phyloP scores from a whole-genome alignment of 306 rosid genomes.

The Castanospermum australe region DNA sequence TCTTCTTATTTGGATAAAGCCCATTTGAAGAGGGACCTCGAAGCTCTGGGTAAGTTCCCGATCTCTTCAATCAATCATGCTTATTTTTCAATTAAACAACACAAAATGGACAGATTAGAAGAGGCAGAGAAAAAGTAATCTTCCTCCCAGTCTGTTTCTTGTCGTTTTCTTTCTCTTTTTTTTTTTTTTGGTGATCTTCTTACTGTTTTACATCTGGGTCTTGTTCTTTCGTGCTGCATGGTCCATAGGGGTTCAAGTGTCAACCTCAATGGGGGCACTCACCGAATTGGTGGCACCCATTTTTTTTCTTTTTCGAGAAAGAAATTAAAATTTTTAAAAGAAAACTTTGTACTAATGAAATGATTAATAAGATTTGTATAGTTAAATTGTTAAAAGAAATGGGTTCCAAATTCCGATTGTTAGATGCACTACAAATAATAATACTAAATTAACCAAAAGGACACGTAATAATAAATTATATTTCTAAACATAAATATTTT shows the following conservation, averaged over 20 bases:
- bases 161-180: neutral
- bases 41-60: slow-evolving; percentile 62
- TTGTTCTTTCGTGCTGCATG: too few relatives aligned
- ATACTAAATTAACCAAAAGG: too few relatives aligned
- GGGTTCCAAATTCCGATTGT: too few relatives aligned
- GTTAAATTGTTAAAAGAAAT: too few relatives aligned
- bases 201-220: neutral
- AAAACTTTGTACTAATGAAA: too few relatives aligned
- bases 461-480: too few relatives aligned
- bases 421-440: too few relatives aligned
- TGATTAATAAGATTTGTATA: too few relatives aligned
- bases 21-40: slow-evolving; percentile 72
- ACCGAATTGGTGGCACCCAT: neutral
- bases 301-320: too few relatives aligned
- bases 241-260: neutral
- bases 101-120: neutral
- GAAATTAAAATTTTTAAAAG: too few relatives aligned
- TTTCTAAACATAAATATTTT: too few relatives aligned
- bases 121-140: neutral
- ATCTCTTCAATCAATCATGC: neutral
- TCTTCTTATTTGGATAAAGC: slow-evolving; percentile 62
- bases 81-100: neutral
- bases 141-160: neutral
- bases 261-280: neutral
- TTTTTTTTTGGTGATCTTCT: too few relatives aligned